A percentile compares a stretch with the other conserved stretches of the same genome.
Evolutionary conservation across 208 protist species (phyloP).

Genomic region (Novymonas esmeraldas): DNA sequence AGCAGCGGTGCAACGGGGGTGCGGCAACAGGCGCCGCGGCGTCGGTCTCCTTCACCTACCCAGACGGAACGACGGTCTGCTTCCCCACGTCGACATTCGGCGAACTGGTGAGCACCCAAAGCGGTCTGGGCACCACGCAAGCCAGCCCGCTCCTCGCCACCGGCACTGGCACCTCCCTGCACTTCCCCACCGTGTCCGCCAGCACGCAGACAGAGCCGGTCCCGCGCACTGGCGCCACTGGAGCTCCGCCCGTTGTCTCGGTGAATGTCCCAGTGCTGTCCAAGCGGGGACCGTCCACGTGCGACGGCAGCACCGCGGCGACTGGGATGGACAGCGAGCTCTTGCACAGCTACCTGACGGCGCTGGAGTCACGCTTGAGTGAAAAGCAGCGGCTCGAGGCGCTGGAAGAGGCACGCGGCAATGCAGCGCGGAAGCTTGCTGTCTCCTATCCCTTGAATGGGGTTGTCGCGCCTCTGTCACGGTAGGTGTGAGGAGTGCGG

Average conservation of each 20-base stretch:
- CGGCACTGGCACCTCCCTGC: neutral
- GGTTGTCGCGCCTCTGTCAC: no score
- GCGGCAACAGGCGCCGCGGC: no score
- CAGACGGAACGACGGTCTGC: constrained; percentile 29
- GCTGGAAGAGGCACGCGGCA: constrained; percentile 24
- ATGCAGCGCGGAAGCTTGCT: constrained; percentile 16
- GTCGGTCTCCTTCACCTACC: no score
- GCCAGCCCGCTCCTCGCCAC: constrained; percentile 1
- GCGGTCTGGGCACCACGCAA: constrained; percentile 7
- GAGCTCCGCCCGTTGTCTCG: neutral
- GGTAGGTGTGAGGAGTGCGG: no score
- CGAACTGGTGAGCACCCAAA: constrained; percentile 29
- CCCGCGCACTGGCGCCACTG: neutral
- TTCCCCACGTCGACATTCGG: constrained; percentile 39
- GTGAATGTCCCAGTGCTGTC: neutral
- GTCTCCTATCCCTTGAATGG: no score
- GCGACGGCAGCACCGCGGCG: neutral
- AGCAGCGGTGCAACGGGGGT: no score
- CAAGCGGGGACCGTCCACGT: no score
- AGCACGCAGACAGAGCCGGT: constrained; percentile 23
- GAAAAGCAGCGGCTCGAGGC: constrained; percentile 37
- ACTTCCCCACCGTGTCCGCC: neutral
- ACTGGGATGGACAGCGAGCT: constrained; percentile 17
- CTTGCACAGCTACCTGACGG: constrained; percentile 31
- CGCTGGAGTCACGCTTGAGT: constrained; percentile 27